A percentile compares a stretch with the other conserved stretches of the same genome.
Evolutionary conservation across 2,329 filamentous ascomycete species (phyloP).

Genomic region (Delphinella strobiligena): DNA sequence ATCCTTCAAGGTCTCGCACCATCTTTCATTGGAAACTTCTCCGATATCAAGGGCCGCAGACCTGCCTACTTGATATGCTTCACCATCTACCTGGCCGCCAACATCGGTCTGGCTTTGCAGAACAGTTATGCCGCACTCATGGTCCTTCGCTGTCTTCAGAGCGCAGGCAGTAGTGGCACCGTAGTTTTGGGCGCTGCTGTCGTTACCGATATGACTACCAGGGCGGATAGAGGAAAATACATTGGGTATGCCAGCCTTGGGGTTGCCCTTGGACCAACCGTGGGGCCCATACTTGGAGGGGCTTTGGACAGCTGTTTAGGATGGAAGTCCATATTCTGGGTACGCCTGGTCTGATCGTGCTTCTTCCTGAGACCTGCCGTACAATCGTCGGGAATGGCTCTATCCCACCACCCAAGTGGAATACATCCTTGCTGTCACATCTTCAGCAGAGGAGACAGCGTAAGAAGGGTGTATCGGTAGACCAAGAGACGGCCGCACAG

Average conservation of each 20-base stretch:
- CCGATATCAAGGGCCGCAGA: slow-evolving; percentile 38
- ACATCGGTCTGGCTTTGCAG: slow-evolving; percentile 27
- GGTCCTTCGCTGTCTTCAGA: slow-evolving; percentile 30
- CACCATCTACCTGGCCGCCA: slow-evolving; percentile 29
- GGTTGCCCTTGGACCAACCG: slow-evolving; percentile 35
- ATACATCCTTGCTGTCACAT: not conserved
- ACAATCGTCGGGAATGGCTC: slow-evolving; percentile 28
- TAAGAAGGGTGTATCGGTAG: not conserved
- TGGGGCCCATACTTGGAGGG: slow-evolving; percentile 36
- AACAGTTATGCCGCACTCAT: slow-evolving; percentile 25
- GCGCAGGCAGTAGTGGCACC: slow-evolving; percentile 29
- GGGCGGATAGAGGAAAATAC: slow-evolving; percentile 28
- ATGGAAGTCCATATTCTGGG: slow-evolving; percentile 27
- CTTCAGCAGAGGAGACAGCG: not conserved
- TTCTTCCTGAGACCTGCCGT: slow-evolving; percentile 27
- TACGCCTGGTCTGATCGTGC: slow-evolving; percentile 21
- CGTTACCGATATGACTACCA: slow-evolving; percentile 29
- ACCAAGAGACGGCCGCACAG: not conserved
- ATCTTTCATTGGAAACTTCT: slow-evolving; percentile 38
- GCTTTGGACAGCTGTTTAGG: slow-evolving; percentile 21
- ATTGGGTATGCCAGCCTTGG: slow-evolving; percentile 25
- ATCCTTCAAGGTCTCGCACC: slow-evolving; percentile 43
- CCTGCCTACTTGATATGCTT: slow-evolving; percentile 38
- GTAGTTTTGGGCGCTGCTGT: slow-evolving; percentile 29
- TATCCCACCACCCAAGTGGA: slow-evolving; percentile 10